Base-by-base conservation (phyloP, 139 green algal genomes). In the Tetradesmus lagerheimii region DNA sequence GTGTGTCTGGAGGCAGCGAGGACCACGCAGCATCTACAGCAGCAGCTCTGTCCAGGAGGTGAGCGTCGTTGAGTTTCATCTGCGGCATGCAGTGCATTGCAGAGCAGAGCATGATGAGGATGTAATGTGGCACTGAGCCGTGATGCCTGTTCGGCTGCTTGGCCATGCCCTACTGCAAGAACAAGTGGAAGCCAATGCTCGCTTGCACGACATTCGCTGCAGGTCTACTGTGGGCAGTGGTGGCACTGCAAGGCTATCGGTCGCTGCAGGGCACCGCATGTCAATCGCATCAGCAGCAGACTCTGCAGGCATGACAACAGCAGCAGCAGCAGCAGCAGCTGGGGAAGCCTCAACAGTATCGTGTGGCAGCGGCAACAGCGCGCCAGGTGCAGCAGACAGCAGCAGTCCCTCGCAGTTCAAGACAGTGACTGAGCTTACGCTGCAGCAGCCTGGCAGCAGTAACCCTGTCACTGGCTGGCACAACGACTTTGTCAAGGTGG, bases 401-500 rank as follows among this genome's bases (percentile, higher is more conserved):
- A 43, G 27, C 38, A 35, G 39, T 18, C 84, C 43, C n/a, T 71
- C 85, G 29, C 16, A 45, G 0, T 75, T 83, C 12, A 43, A 83
- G 86, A 39, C 76, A 9, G 27, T 91, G 35, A 91, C 87, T 43
- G 87, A 87, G 78, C 64, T 80, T 25, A 47, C 62, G n/a, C 67
- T 66, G 29, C 57, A 81, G 47, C 20, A 37, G 34, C 27, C 78
- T 45, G 87, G 87, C 20, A 47, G 31, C 43, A 37, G 20, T n/a
- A 91, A 82, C 78, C 87, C 78, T 4, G 78, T 91, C 23, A 76
- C 79, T 27, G 16, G 2, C 39, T 91, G 87, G 87, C 87, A 91
- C 50, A 87, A 87, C 23, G n/a, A 80, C 12, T 86, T 75, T 76
- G 85, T 89, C n/a, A 76, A 53, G 85, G 85, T 89, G 43, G 2